Percentiles rank a stretch among this genome's conserved stretches.
These are phyloP conservation scores for Sphaerulina vaccinii DNA, from an alignment of 2,329 filamentous ascomycete species.

Conservation along the genomic window DNA sequence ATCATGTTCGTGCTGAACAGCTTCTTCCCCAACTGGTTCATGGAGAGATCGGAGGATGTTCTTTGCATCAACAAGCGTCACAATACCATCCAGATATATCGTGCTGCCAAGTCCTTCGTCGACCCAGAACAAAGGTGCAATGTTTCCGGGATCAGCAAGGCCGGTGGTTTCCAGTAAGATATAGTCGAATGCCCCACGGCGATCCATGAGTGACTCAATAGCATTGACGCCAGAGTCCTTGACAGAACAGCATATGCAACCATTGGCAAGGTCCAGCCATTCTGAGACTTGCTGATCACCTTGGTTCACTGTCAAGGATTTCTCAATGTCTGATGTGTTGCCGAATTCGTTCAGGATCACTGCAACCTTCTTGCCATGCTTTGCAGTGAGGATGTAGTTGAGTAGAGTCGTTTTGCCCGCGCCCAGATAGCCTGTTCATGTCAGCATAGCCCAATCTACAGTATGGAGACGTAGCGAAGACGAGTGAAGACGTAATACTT, in stretches of 20 bases:
- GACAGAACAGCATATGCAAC: conserved; percentile 96
- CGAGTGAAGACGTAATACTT: no score
- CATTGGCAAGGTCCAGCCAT: conserved; percentile 95
- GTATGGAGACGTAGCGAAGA: neutral
- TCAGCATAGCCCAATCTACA: no score
- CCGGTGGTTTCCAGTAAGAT: conserved; percentile 96
- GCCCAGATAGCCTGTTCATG: conserved; percentile 76
- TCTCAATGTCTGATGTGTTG: conserved; percentile 81
- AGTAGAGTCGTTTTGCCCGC: conserved; percentile 93
- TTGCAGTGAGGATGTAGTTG: conserved; percentile 92
- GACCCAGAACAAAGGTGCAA: conserved; percentile 96
- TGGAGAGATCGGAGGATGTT: conserved; percentile 83
- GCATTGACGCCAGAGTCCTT: conserved; percentile 95
- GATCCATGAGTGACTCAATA: conserved; percentile 93
- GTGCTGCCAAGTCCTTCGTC: conserved; percentile 92
- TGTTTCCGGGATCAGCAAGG: conserved; percentile 89
- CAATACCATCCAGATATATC: conserved; percentile 95
- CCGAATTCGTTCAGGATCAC: conserved; percentile 79
- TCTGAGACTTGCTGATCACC: conserved; percentile 74
- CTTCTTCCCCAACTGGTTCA: conserved; percentile 50
- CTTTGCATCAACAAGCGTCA: conserved; percentile 92
- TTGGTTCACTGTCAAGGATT: conserved; percentile 86
- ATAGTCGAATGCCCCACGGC: conserved; percentile 92
- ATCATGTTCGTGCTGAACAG: conserved; percentile 42
- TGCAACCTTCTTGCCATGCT: conserved; percentile 96